Evolutionary conservation across 2,329 filamentous ascomycete species (phyloP), one percentile per base, ranked within the genome.

Genomic region (Emmonsiellopsis sp.): DNA sequence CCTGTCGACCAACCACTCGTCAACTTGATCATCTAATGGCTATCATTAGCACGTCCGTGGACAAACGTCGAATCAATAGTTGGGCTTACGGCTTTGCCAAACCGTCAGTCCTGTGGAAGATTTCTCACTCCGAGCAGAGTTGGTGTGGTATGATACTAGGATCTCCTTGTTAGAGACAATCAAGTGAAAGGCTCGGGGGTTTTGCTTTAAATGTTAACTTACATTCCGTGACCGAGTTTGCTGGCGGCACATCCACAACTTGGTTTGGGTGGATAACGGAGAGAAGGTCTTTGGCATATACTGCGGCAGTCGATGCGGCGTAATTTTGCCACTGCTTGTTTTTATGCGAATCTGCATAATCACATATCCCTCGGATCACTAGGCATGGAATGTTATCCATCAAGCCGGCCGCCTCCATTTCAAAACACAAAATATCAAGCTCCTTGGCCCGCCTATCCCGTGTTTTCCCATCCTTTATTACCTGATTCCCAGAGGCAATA

Each of bases 291-390:
- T 58, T 63, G 7, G 61, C 55, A 32, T 53, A 65, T 9, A 64
- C 67, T 2, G 65, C 68, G 6, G 62, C 69, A 4, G 56, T 63
- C 3, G 55, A 61, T 2, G 63, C 67, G 0, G 71, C 69, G 55
- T 69, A 72, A 0, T 40, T 39, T 27, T 72, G 68, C 71, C 69
- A 74, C 2, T 40, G 33, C 8, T 73, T 65, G 27, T 64, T 65
- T 56, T 72, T 72, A 50, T 73, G 69, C 0, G 62, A 66, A 53
- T 74, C 71, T 3, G 68, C 62, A 46, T 73, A 74, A 46, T 73
- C 68, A 21, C 65, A 74, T 0, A 74, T 70, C 0, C 70, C 71
- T 9, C 72, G 71, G 43, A 75, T 66, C 0, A 71, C 58, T 0
- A 75, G 53, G 5, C 68, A 71, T 0, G 71, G 71, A 0, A 73